Evolutionary conservation across 345 rosid species (phyloP).

Genomic region (Brassica rapa): DNA sequence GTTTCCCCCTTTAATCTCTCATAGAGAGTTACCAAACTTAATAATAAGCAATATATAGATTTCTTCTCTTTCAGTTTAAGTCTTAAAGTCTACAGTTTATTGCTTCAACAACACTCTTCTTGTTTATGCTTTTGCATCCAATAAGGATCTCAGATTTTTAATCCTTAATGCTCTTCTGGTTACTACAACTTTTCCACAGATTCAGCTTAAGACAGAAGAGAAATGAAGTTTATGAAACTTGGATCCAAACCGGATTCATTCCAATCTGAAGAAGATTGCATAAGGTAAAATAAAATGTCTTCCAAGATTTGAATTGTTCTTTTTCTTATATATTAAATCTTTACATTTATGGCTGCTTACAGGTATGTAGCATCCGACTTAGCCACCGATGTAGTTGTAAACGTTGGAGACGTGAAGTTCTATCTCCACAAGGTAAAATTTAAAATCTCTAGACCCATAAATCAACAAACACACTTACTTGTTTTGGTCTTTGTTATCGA

Average conservation of each 20-base stretch:
- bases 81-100: slow-evolving; percentile 30
- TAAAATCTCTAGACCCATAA: too few relatives aligned
- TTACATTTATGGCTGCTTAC: not conserved
- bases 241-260: slow-evolving; percentile 89
- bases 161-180: not conserved
- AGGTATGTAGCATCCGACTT: slow-evolving; percentile 72
- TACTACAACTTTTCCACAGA: slow-evolving; percentile 1
- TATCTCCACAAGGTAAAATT: slow-evolving; percentile 65
- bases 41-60: slow-evolving; percentile 25
- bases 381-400: slow-evolving; percentile 59
- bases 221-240: slow-evolving; percentile 92
- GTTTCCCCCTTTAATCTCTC: slow-evolving; percentile 19
- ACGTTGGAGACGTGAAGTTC: slow-evolving; percentile 60
- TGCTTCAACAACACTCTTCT: slow-evolving; percentile 36
- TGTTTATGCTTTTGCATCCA: slow-evolving; percentile 37
- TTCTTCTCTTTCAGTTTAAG: slow-evolving; percentile 36
- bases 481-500: not conserved
- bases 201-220: slow-evolving; percentile 1
- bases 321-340: not conserved
- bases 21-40: slow-evolving; percentile 10
- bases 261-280: slow-evolving; percentile 59
- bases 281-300: slow-evolving; percentile 46
- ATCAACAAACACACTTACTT: not conserved
- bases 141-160: slow-evolving; percentile 36
- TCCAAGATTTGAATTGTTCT: not conserved